A percentile compares a stretch with the other conserved stretches of the same genome.
Evolutionary conservation across 495 filamentous ascomycete species (phyloP).

Genomic region (Pseudevernia furfuracea): DNA sequence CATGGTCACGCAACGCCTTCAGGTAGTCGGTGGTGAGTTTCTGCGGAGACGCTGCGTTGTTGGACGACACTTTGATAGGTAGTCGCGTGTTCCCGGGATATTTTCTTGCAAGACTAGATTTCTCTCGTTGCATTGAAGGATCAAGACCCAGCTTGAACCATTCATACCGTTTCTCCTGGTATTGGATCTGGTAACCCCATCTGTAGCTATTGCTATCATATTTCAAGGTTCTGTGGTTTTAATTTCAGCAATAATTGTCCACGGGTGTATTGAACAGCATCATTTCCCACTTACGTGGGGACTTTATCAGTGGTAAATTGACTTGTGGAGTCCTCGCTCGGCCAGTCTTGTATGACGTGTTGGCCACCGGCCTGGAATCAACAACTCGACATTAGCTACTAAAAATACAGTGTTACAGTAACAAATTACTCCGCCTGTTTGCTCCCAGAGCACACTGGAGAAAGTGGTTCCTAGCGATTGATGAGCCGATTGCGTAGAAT

Average conservation of each 20-base stretch:
- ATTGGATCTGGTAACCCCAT: conserved; percentile 45
- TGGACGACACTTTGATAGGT: neutral
- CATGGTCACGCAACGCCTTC: conserved; percentile 33
- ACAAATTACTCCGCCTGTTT: neutral
- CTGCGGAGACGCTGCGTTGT: conserved; percentile 36
- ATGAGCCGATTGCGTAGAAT: no score
- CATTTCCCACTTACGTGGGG: neutral
- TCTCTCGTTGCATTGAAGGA: conserved; percentile 14
- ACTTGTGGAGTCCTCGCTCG: neutral
- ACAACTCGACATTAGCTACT: neutral
- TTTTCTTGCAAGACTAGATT: conserved; percentile 13
- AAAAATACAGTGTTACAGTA: neutral
- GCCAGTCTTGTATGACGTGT: conserved; percentile 2
- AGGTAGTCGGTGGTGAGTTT: conserved; percentile 61
- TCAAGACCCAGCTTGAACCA: conserved; percentile 47
- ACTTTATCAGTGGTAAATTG: conserved; percentile 1
- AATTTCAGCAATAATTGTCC: neutral
- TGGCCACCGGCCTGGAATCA: neutral
- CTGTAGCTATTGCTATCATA: conserved; percentile 26
- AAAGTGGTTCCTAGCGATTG: conserved; percentile 6
- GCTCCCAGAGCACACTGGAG: neutral
- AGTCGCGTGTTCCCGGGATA: conserved; percentile 32
- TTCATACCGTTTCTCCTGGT: conserved; percentile 35
- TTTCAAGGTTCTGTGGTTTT: neutral
- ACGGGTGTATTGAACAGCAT: neutral